Evolutionary conservation across 768 basidiomycete genomes (phyloP), one percentile per base, ranked within the genome.

Genomic region (Tubosaeta sp.): DNA sequence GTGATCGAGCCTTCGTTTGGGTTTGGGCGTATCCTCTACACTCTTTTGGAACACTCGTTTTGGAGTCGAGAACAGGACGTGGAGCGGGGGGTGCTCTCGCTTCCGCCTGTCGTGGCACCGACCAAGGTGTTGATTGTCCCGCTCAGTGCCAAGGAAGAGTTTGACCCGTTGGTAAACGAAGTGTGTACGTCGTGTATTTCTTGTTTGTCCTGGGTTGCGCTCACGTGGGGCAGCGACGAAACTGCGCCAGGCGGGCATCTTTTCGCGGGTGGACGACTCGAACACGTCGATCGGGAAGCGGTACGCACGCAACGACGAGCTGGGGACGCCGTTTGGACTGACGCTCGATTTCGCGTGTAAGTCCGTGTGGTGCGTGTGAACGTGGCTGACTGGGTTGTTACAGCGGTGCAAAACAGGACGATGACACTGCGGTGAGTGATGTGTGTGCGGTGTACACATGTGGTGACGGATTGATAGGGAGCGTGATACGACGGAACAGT

Each of bases 1-100:
- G 97, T 99, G 70, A 95, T 98, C 68, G 95, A 97, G 69, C 95
- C 97, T 22, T 99, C 97, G 5, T 97, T 97, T 71, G 95, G 97
- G 54, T 83, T 98, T 59, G 95, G 95, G 49, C 92, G 95, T 50
- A 97, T 98, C 62, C 76, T 97, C 43, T 97, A 97, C 70, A 84
- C 83, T 27, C 77, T 98, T 47, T 83, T 99, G 32, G 97, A 99
- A 70, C 97, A 98, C 76, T 84, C 82, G 62, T 99, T 86, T 78
- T 98, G 95, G 97, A 82, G 82, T 54, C 84, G 97, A 66, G 94
- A 92, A 65, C 83, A 90, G 63, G 95, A 97, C 68, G 74, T 90
- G 26, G 89, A 93, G 56, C 88, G 95, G 61, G 88, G 85, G 54
- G 93, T 97, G 25, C 81, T 98, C 27, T 97, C 95, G 12, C 78